These are phyloP conservation scores for Anthracocystis walkeri DNA, from an alignment of 1,284 basidiomycete genomes.

Conservation along the genomic window DNA sequence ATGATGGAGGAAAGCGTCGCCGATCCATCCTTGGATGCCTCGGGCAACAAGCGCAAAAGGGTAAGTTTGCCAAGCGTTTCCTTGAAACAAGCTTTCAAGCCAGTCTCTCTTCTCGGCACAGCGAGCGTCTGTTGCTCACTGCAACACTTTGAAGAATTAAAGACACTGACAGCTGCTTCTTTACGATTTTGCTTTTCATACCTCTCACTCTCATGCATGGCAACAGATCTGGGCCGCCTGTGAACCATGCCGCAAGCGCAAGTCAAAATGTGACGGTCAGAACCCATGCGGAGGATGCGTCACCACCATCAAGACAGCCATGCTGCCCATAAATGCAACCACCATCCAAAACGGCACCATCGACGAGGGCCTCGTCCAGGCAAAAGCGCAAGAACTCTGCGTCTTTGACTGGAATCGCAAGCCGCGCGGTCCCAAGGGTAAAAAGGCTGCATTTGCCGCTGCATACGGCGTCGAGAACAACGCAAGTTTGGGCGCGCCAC, in stretches of 20 bases:
- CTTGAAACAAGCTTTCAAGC: not conserved
- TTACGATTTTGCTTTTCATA: not conserved
- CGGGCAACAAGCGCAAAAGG: conserved; percentile 48
- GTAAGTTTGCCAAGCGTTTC: conserved; percentile 16
- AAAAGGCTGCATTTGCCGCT: conserved; percentile 46
- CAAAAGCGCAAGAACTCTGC: conserved; percentile 50
- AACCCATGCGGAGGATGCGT: conserved; percentile 56
- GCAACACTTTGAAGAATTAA: no score
- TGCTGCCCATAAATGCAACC: conserved; percentile 41
- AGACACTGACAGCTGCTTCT: not conserved
- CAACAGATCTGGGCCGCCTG: conserved; percentile 60
- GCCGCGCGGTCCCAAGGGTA: conserved; percentile 58
- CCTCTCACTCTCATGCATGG: no score
- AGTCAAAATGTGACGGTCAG: conserved; percentile 57
- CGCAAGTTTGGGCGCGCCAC: conserved; percentile 37
- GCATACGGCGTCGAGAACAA: conserved; percentile 34
- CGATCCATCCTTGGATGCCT: conserved; percentile 22
- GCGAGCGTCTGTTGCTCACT: not conserved
- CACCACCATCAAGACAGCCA: conserved; percentile 46
- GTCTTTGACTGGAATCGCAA: conserved; percentile 61
- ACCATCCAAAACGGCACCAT: conserved; percentile 26
- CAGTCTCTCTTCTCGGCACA: not conserved
- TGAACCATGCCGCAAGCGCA: conserved; percentile 57
- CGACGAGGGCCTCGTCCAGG: conserved; percentile 32
- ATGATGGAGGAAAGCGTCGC: conserved; percentile 15